Conservation (phyloP, 2,329 filamentous ascomycete species). For the Fusarium sublunatum region DNA sequence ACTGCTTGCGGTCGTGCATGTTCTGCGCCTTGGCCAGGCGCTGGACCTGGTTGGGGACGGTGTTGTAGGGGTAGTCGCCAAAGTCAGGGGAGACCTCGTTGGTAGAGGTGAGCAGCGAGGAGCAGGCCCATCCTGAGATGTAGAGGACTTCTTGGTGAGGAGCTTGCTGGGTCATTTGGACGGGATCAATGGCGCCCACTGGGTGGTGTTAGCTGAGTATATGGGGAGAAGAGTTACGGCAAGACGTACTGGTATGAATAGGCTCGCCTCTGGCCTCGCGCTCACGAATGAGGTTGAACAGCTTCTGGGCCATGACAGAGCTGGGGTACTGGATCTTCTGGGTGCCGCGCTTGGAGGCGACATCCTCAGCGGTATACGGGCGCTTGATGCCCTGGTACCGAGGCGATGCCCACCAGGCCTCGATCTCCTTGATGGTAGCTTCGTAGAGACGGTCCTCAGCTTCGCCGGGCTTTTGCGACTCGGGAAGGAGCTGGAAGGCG, state of each 20-base stretch:
- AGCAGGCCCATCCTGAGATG: constrained; percentile 97
- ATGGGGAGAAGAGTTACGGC: not conserved
- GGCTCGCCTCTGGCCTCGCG: constrained; percentile 82
- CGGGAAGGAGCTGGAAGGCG: constrained; percentile 86
- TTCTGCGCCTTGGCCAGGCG: constrained; percentile 95
- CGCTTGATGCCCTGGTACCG: constrained; percentile 91
- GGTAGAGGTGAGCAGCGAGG: constrained; percentile 88
- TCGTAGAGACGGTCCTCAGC: constrained; percentile 89
- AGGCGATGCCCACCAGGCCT: constrained; percentile 89
- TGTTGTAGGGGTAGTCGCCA: constrained; percentile 99
- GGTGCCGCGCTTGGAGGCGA: constrained; percentile 92
- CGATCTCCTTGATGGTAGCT: constrained; percentile 84
- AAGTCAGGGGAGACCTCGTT: constrained; percentile 99
- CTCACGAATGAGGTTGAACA: constrained; percentile 89
- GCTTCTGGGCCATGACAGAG: constrained; percentile 92
- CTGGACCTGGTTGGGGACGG: constrained; percentile 97
- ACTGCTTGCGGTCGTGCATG: constrained; percentile 96
- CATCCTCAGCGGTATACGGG: constrained; percentile 88
- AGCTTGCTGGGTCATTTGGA: constrained; percentile 99
- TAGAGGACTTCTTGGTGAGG: constrained; percentile 96
- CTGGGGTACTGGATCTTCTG: constrained; percentile 90
- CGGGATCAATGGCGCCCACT: constrained; percentile 99
- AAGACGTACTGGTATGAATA: constrained; percentile 84
- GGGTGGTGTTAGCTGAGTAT: constrained; percentile 23
- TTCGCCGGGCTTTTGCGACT: constrained; percentile 78